Evolutionary conservation across 1,284 basidiomycete species (phyloP).

Genomic region (Malassezia yamatoensis): DNA sequence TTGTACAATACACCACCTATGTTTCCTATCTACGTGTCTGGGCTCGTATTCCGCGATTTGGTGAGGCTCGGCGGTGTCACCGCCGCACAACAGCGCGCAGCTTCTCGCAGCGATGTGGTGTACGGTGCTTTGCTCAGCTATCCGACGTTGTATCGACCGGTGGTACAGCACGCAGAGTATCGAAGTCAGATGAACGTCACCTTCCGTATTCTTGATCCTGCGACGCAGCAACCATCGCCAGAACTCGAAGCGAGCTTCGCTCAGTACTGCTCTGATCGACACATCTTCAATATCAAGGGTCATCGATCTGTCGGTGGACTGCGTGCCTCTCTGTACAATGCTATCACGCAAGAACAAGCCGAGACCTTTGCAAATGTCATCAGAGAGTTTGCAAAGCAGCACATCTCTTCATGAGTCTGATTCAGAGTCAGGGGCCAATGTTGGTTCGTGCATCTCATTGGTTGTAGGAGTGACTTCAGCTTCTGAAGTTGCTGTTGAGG

Average conservation of each 20-base stretch:
- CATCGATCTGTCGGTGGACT: slow-evolving; percentile 53
- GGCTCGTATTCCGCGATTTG: slow-evolving; percentile 71
- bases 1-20: slow-evolving; percentile 92
- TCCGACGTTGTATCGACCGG: slow-evolving; percentile 27
- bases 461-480: neutral
- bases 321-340: slow-evolving; percentile 88
- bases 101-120: slow-evolving; percentile 26
- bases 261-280: slow-evolving; percentile 26
- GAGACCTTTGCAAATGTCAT: slow-evolving; percentile 52
- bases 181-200: slow-evolving; percentile 46
- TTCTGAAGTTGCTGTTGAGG: neutral
- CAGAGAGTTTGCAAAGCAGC: slow-evolving; percentile 43
- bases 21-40: slow-evolving; percentile 81
- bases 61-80: slow-evolving; percentile 58
- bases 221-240: slow-evolving; percentile 26
- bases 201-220: slow-evolving; percentile 32
- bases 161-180: slow-evolving; percentile 29
- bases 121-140: slow-evolving; percentile 35
- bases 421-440: neutral
- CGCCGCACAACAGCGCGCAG: slow-evolving; percentile 42
- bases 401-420: neutral
- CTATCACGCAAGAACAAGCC: slow-evolving; percentile 69
- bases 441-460: neutral
- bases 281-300: slow-evolving; percentile 38
- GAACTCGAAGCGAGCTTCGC: slow-evolving; percentile 35